Evolutionary conservation across 2,329 filamentous ascomycete genomes (phyloP).

Genomic region (Ceratocystis colombiana): DNA sequence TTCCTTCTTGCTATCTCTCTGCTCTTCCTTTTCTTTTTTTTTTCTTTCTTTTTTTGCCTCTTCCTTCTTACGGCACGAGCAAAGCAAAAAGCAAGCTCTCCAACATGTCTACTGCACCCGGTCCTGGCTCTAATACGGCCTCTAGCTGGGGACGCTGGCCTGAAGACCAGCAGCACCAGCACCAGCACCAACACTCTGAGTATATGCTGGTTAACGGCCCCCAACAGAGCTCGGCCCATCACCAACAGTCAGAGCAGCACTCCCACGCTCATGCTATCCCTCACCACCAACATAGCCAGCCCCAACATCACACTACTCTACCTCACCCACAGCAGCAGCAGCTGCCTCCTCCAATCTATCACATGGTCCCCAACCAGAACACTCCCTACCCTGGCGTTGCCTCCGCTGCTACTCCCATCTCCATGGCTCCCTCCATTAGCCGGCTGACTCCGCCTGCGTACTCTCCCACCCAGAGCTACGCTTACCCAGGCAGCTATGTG

Average conservation of each 20-base stretch:
- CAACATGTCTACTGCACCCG: conserved; percentile 15
- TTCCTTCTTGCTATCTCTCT: too few species aligned
- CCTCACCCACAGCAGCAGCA: conserved; percentile 1
- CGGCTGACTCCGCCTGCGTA: conserved; percentile 10
- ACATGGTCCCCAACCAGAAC: background rate
- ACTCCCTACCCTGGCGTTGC: background rate
- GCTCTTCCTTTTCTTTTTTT: background rate
- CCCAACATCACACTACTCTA: background rate
- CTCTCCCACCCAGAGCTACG: background rate
- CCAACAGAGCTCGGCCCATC: conserved; percentile 28
- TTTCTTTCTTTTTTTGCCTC: background rate
- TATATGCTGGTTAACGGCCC: background rate
- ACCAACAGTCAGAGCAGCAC: conserved; percentile 36
- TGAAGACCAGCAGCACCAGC: conserved; percentile 35
- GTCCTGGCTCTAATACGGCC: conserved; percentile 25
- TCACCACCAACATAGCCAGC: background rate
- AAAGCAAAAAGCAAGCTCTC: background rate
- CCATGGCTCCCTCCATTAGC: background rate
- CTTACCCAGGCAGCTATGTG: conserved; percentile 8
- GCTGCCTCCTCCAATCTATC: conserved; percentile 9
- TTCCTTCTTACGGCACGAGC: background rate
- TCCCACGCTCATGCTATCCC: conserved; percentile 1
- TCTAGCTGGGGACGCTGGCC: conserved; percentile 48
- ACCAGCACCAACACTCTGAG: conserved; percentile 26
- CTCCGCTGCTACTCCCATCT: background rate